phyloP scores from a whole-genome alignment of 208 protist species.

The Crithidia thermophila region DNA sequence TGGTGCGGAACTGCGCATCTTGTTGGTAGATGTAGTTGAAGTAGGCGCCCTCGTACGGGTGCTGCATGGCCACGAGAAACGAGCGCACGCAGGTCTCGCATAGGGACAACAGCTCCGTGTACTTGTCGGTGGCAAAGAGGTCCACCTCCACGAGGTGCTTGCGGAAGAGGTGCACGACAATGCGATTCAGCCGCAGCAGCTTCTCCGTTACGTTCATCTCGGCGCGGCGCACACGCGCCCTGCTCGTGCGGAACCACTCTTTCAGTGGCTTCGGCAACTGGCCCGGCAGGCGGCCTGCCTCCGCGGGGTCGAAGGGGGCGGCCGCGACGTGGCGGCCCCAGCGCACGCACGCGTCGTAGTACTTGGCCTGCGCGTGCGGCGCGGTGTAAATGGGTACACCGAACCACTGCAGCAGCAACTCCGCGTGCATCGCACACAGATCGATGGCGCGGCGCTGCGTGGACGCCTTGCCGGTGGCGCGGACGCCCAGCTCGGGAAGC shows the following conservation, averaged over 20 bases:
- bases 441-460: conserved; percentile 28
- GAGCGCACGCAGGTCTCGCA: conserved; percentile 41
- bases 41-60: conserved; percentile 59
- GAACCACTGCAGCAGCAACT: conserved; percentile 57
- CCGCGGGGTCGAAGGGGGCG: conserved; percentile 22
- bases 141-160: conserved; percentile 62
- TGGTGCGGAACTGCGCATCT: conserved; percentile 51
- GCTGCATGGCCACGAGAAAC: conserved; percentile 53
- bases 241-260: conserved; percentile 43
- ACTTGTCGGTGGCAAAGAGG: conserved; percentile 31
- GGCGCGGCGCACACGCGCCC: conserved; percentile 31
- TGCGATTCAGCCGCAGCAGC: conserved; percentile 43
- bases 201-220: conserved; percentile 32
- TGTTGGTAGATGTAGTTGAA: conserved; percentile 42
- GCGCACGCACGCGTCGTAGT: conserved; percentile 67
- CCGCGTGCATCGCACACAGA: conserved; percentile 83
- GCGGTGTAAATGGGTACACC: conserved; percentile 47
- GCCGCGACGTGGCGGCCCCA: conserved; percentile 48
- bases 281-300: conserved; percentile 5
- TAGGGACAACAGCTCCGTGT: conserved; percentile 44
- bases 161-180: conserved; percentile 31
- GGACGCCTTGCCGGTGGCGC: conserved; percentile 56
- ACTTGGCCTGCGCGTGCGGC: conserved; percentile 35
- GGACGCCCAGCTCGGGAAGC: conserved; percentile 17
- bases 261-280: conserved; percentile 53